Conservation (phyloP, 352 stramenopile species). For the Thalassiosira allenii region DNA sequence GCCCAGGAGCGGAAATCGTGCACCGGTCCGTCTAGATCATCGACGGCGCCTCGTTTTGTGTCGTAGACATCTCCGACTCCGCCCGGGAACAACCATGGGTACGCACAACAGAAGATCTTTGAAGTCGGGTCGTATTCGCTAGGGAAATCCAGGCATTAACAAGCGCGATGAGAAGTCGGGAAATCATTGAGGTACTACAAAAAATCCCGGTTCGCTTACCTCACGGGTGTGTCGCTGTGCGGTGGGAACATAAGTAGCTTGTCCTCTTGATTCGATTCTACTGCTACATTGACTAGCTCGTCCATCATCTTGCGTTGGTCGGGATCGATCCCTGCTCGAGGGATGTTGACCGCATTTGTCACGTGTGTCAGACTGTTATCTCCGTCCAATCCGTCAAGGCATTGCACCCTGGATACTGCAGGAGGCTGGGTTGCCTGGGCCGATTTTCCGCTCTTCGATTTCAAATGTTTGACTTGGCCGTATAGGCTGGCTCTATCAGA, state of each 20-base stretch:
- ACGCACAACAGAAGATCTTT: slow-evolving; percentile 31
- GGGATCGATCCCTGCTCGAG: slow-evolving; percentile 1
- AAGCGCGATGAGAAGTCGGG: neutral
- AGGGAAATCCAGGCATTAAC: too few species aligned
- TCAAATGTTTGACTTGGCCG: neutral
- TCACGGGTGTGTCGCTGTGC: slow-evolving; percentile 9
- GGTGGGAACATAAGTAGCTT: slow-evolving; percentile 22
- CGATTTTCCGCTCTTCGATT: neutral
- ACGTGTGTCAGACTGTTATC: neutral
- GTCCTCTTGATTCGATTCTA: slow-evolving; percentile 7
- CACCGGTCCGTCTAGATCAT: neutral
- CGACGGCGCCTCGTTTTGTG: slow-evolving; percentile 11
- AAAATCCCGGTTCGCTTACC: slow-evolving; percentile 5
- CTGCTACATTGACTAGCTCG: slow-evolving; percentile 2
- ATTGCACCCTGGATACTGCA: neutral
- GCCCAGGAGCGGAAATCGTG: too few species aligned
- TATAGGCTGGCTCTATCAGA: neutral
- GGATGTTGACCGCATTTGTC: too few species aligned
- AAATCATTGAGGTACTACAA: neutral
- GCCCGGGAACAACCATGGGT: slow-evolving; percentile 45
- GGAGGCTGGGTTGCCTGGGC: neutral
- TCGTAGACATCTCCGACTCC: slow-evolving; percentile 45
- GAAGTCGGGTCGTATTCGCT: slow-evolving; percentile 29
- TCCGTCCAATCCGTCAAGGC: neutral
- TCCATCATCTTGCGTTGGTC: slow-evolving; percentile 11